Evolutionary conservation across 768 basidiomycete species (phyloP).

Genomic region (Butyriboletus loyo): DNA sequence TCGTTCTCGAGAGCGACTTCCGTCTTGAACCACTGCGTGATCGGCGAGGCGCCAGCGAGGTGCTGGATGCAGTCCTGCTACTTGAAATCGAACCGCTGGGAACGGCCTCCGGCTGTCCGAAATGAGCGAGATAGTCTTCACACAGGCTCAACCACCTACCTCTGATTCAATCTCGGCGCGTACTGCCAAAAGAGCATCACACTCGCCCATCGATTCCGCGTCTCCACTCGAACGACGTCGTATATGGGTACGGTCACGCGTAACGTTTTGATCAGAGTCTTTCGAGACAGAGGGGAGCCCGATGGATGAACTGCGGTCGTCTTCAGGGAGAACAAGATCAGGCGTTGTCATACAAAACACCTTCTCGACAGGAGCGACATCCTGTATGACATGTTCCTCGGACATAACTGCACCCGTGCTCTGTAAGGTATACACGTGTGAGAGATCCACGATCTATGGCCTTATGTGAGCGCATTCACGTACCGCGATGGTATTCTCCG

Average conservation of each 20-base stretch:
- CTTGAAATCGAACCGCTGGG: not conserved
- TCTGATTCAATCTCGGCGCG: not conserved
- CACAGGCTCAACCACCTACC: not conserved
- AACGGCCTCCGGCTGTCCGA: slow-evolving; percentile 1
- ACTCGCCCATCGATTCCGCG: slow-evolving; percentile 16
- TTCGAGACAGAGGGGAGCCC: not conserved
- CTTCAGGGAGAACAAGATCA: slow-evolving; percentile 19
- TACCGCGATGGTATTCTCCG: not conserved
- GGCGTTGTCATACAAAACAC: not conserved
- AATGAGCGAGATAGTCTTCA: not conserved
- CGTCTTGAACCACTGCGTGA: not conserved
- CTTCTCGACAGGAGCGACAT: not conserved
- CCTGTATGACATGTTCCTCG: not conserved
- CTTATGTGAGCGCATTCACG: not conserved
- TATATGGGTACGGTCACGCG: not conserved
- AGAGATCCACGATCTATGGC: not conserved
- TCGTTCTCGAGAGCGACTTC: not conserved
- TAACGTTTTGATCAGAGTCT: not conserved
- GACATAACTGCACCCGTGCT: not conserved
- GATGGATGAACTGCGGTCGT: not conserved
- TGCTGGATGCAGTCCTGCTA: slow-evolving; percentile 20
- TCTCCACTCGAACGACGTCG: slow-evolving; percentile 1
- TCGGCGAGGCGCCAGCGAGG: not conserved
- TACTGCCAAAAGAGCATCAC: slow-evolving; percentile 8
- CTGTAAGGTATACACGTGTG: not conserved